Base-by-base conservation (phyloP, 2,329 filamentous ascomycete genomes). In the Nemania sp. region DNA sequence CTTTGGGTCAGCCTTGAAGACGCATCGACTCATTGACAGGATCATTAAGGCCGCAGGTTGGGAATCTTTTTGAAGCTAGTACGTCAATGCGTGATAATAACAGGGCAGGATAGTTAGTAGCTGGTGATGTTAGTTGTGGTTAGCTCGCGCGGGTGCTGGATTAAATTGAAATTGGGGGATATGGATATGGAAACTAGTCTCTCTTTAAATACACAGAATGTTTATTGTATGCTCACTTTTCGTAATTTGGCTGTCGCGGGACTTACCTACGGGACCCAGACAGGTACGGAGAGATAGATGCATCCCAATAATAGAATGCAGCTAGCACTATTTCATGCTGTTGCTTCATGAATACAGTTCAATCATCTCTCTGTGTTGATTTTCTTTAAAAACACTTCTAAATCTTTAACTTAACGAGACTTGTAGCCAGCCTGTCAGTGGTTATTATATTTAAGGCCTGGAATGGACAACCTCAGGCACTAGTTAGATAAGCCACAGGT, bases 21-120 rank as follows among this genome's bases (percentile, higher is more conserved):
- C 64, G 24, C 72, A 76, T 41, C 32, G 43, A 1, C 58, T 76
- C 1, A 59, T 77, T 22, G 70, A 75, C 11, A 61, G 60, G 11
- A 77, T 75, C 41, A 18, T 71, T 22, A 65, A 64, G 77, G 78
- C 70, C 79, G 72, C 72, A 7, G 72, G 70, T 2, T 73, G 70
- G 72, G 62, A 70, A 29, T 54, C 64, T 38, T 47, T 68, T 27
- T 70, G 52, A 71, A 43, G 13, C 6, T 24, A 22, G 32, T n/a
- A 15, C 11, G 27, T 18, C 8, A 24, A 15, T 32, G 18, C 7
- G 20, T 41, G 35, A 38, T 24, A 52, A 8, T 7, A 47, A 29
- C 24, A 27, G 18, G 22, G 11, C 11, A n/a, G 18, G 18, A 22
- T 41, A 20, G 47, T 13, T 51, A 51, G 47, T 24, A 22, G 8